Evolutionary conservation across 164 flowering plant genomes (phyloP), one percentile per base, ranked within the genome.

Genomic region (Warburgia ugandensis): DNA sequence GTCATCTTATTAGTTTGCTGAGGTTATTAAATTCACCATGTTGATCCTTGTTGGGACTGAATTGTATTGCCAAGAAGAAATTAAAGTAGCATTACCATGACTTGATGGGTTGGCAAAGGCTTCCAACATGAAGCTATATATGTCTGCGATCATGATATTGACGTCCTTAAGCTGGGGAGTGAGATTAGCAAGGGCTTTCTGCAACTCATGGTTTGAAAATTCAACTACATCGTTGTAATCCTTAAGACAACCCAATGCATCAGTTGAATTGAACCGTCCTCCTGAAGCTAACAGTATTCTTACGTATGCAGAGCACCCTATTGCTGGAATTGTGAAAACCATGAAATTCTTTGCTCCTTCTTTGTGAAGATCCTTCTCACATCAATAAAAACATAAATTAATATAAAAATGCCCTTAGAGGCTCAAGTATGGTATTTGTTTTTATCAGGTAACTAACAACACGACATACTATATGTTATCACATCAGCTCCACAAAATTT

Each of bases 301-400:
- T 45, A 14, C 3, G 21, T 1, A 9, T 61, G 67, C 12, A 42
- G n/a, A 50, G 39, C 67, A 63, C 30, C 67, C 67, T 11, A 63
- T 45, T 26, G 67, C 52, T 5, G 48, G 61, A 9, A 63, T 31
- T 29, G 56, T 40, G 61, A 63, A 56, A 33, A 63, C 52, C 57
- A 51, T 12, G 52, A 63, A 63, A 30, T 63, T 51, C 39, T 25
- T 56, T 37, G 61, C 67, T 31, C 53, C 67, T 51, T 63, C 67
- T 45, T 20, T 56, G 21, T 51, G 48, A 17, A 63, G 67, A 56
- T 63, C 67, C 67, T 63, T 29, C 39, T 19, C n/a, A 45, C 7
- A 28, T 3, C 17, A 28, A 14, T 14, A 21, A 13, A 28, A 3
- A 45, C 29, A 39, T 37, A 1, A 4, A 20, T 37, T 20, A 37